Evolutionary conservation across 108 stramenopile genomes (phyloP).

Genomic region (Skeletonema marinoi): DNA sequence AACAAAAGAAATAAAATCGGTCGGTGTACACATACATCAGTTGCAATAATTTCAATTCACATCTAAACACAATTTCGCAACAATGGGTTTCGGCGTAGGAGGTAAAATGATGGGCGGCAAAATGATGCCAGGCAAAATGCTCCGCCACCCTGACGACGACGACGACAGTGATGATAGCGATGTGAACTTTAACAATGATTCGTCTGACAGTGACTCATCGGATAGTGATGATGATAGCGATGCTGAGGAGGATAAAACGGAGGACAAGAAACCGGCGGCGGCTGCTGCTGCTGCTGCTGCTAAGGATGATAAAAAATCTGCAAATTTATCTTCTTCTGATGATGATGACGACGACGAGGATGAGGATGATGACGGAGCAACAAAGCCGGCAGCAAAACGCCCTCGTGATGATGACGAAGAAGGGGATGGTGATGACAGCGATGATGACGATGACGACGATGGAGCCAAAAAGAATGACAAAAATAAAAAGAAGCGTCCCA

Average conservation of each 20-base stretch:
- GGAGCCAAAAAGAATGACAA: conserved; percentile 27
- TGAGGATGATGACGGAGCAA: conserved; percentile 12
- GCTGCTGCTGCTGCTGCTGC: conserved; percentile 36
- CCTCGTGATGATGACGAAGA: conserved; percentile 59
- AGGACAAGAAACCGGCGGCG: background rate
- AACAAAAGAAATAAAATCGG: background rate
- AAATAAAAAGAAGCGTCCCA: conserved; percentile 57
- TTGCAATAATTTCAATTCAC: background rate
- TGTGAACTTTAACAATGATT: conserved; percentile 26
- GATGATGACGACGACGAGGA: conserved; percentile 32
- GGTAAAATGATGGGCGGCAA: conserved; percentile 57
- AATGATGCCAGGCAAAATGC: conserved; percentile 68
- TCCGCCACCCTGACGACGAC: conserved; percentile 45
- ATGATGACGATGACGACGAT: conserved; percentile 49
- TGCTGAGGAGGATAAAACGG: conserved; percentile 12
- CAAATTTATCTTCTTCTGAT: conserved; percentile 27
- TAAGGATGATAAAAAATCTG: conserved; percentile 46
- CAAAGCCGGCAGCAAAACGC: conserved; percentile 23
- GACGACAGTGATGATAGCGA: conserved; percentile 55
- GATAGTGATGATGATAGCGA: conserved; percentile 33
- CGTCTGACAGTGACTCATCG: conserved; percentile 34
- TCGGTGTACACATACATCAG: background rate
- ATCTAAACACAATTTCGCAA: background rate
- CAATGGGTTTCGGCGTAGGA: conserved; percentile 18
- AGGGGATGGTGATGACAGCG: conserved; percentile 70